A percentile compares a stretch with the other conserved stretches of the same genome.
Evolutionary conservation across 805 yeast species (phyloP).

Genomic region (Saturnispora sanitii): DNA sequence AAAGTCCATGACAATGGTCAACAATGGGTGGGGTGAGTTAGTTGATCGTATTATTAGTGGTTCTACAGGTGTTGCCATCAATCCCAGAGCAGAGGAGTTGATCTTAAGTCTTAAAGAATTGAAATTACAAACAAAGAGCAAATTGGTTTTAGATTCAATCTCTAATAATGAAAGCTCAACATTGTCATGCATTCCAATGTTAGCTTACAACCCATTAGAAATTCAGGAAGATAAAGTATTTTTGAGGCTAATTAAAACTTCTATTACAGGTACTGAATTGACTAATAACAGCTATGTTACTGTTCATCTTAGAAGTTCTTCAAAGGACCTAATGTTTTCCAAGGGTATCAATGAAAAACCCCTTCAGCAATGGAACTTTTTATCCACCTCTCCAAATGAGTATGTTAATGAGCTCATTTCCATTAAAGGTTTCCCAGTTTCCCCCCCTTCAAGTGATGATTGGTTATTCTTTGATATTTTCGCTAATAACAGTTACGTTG

Average conservation of each 20-base stretch:
- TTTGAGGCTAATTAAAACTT: slow-evolving; percentile 42
- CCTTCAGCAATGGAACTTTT: slow-evolving; percentile 52
- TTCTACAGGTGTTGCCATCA: slow-evolving; percentile 68
- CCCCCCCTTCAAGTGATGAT: slow-evolving; percentile 39
- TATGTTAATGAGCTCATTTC: slow-evolving; percentile 61
- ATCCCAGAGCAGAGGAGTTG: slow-evolving; percentile 69
- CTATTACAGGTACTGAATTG: slow-evolving; percentile 10
- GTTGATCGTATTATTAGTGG: slow-evolving; percentile 71
- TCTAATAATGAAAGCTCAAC: slow-evolving; percentile 27
- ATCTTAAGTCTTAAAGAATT: slow-evolving; percentile 67
- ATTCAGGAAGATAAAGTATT: slow-evolving; percentile 52
- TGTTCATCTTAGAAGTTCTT: slow-evolving; percentile 43
- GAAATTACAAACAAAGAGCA: slow-evolving; percentile 23
- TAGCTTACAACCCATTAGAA: slow-evolving; percentile 54
- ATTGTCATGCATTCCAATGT: slow-evolving; percentile 54
- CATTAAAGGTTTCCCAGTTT: slow-evolving; percentile 39
- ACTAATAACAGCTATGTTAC: slow-evolving; percentile 37
- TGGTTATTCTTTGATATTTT: slow-evolving; percentile 45
- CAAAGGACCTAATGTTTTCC: slow-evolving; percentile 44
- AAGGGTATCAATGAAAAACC: slow-evolving; percentile 56
- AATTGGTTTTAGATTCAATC: slow-evolving; percentile 22
- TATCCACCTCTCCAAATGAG: slow-evolving; percentile 65
- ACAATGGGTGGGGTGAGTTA: slow-evolving; percentile 85
- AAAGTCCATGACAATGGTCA: slow-evolving; percentile 29
- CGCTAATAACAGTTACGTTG: slow-evolving; percentile 53